These are phyloP conservation scores for Phialophora tarda DNA, from an alignment of 2,329 filamentous ascomycete genomes.

Conservation along the genomic window DNA sequence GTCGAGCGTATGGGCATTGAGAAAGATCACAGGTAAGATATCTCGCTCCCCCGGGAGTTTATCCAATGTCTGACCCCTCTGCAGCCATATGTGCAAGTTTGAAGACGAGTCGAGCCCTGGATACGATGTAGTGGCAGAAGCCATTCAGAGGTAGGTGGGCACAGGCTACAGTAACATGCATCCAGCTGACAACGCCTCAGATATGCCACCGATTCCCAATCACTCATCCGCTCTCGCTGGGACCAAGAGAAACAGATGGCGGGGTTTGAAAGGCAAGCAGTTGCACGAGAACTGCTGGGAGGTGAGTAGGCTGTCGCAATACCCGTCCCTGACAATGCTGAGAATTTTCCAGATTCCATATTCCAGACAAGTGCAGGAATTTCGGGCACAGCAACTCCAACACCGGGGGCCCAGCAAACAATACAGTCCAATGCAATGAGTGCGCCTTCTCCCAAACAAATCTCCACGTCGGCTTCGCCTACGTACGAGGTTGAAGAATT, in stretches of 20 bases:
- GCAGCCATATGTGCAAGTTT: slow-evolving; percentile 74
- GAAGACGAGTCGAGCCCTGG: slow-evolving; percentile 68
- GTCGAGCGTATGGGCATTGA: slow-evolving; percentile 77
- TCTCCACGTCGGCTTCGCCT: slow-evolving; percentile 20
- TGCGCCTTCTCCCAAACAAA: slow-evolving; percentile 33
- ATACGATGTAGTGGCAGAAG: slow-evolving; percentile 61
- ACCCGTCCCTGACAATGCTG: slow-evolving; percentile 4
- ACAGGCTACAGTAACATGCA: not conserved
- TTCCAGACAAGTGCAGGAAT: slow-evolving; percentile 22
- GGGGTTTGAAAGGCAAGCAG: slow-evolving; percentile 46
- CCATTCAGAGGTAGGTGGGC: slow-evolving; percentile 43
- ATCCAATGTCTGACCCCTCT: not conserved
- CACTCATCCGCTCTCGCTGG: slow-evolving; percentile 64
- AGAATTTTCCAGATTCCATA: slow-evolving; percentile 22
- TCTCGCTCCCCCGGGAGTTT: not conserved
- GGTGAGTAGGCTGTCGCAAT: slow-evolving; percentile 39
- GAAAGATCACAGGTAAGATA: slow-evolving; percentile 59
- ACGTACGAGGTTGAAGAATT: slow-evolving; percentile 38
- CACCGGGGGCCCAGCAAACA: slow-evolving; percentile 1
- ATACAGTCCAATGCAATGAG: slow-evolving; percentile 31
- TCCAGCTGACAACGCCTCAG: slow-evolving; percentile 40
- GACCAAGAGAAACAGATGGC: slow-evolving; percentile 58
- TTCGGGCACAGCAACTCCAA: slow-evolving; percentile 19
- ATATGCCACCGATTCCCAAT: slow-evolving; percentile 59
- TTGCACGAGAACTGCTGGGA: slow-evolving; percentile 47